Evolutionary conservation across 164 flowering plant species (phyloP), one percentile per base, ranked within the genome.

Genomic region (Vitis cinerea): DNA sequence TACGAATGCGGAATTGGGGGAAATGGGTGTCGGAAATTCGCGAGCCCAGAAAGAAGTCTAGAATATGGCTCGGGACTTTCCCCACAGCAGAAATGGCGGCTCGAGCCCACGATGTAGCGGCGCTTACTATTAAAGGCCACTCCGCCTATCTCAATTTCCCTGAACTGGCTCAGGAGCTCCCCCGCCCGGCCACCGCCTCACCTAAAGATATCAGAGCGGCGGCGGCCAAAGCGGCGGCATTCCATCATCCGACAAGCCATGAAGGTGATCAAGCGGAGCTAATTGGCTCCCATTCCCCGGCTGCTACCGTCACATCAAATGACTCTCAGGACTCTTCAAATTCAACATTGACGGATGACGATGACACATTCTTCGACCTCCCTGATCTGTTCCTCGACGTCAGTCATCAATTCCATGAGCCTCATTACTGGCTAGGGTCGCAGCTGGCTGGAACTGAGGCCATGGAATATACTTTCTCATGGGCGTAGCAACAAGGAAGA

Each of bases 11-110:
- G 0, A 81, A 73, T 49, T 86, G 90, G 90, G 90, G 90, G 0
- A 84, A 77, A 68, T 86, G 90, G 90, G 90, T 86, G 54, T 84
- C 90, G 0, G 90, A 86, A 68, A 86, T 86, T 62, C 75, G 90
- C 17, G 87, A 84, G 61, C 90, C 90, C 1, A 78, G 77, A 66
- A 86, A 86, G 84, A 86, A 86, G 17, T 86, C 90, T 2, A 78
- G 90, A 64, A 87, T 87, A 23, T 87, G 91, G 91, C 81, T 87
- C 0, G 91, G 91, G 10, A 87, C 91, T 10, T 87, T 77, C 51
- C 73, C 84, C 2, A 85, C 89, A 0, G 67, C 91, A 0, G 91
- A 87, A 65, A 87, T 85, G 91, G 91, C 91, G 2, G 91, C 91
- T 27, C 81, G 91, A 63, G 91, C 91, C 2, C 91, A 87, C 50